Evolutionary conservation across 306 rosid genomes (phyloP).

Genomic region (Rosa lucieae): DNA sequence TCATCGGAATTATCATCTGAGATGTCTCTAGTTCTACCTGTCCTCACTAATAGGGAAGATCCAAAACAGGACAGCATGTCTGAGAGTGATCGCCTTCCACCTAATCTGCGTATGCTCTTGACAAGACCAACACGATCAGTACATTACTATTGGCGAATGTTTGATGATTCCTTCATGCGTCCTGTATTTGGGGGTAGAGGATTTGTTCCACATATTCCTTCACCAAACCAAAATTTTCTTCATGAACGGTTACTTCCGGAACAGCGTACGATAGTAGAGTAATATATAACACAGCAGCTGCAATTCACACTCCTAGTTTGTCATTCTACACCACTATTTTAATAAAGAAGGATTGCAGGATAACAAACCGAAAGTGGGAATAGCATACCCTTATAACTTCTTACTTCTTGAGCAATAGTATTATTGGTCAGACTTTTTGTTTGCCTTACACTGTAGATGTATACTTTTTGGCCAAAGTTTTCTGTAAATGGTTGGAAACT

Average conservation of each 20-base stretch:
- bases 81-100: conserved; percentile 14
- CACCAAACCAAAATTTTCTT: conserved; percentile 11
- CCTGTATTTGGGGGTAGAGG: conserved; percentile 68
- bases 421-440: not conserved
- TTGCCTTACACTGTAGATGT: not conserved
- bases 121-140: conserved; percentile 25
- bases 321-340: not conserved
- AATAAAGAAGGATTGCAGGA: not conserved
- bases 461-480: not conserved
- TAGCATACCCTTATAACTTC: not conserved
- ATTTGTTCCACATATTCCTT: conserved; percentile 29
- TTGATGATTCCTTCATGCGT: conserved; percentile 57
- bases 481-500: not conserved
- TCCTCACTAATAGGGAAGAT: conserved; percentile 25
- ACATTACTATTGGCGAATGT: conserved; percentile 43
- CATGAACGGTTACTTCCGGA: conserved; percentile 12
- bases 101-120: conserved; percentile 24
- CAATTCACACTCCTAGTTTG: not conserved
- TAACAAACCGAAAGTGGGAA: not conserved
- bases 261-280: not conserved
- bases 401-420: not conserved
- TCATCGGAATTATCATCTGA: conserved; percentile 15
- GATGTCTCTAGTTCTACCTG: conserved; percentile 28
- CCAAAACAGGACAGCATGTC: conserved; percentile 26
- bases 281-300: not conserved